These are phyloP conservation scores for Quercus glauca DNA, from an alignment of 306 rosid genomes.

Conservation along the genomic window DNA sequence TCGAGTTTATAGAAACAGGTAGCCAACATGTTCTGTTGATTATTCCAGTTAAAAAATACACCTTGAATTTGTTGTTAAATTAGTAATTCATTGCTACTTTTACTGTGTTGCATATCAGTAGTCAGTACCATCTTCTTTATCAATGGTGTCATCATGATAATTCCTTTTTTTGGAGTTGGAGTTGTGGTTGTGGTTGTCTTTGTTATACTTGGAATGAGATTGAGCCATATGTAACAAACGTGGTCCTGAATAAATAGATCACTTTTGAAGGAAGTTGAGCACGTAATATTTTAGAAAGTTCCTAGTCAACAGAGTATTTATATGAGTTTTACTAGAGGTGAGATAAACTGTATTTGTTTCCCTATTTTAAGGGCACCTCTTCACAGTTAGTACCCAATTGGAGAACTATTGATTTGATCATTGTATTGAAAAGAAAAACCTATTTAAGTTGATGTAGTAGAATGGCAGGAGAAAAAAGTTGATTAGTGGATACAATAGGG, in stretches of 20 bases:
- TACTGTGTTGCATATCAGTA: neutral
- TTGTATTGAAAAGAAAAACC: no score
- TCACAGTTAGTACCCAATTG: no score
- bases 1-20: conserved; percentile 78
- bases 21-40: conserved; percentile 7
- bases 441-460: neutral
- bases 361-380: no score
- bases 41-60: neutral
- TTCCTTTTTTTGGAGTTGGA: neutral
- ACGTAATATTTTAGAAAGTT: no score
- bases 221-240: neutral
- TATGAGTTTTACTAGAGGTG: no score
- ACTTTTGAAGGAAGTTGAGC: neutral
- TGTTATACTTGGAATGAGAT: neutral
- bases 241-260: neutral
- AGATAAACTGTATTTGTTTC: no score
- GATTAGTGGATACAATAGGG: neutral
- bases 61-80: neutral
- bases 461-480: neutral
- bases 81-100: neutral
- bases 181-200: neutral
- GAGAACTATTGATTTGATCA: no score
- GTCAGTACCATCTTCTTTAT: neutral
- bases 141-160: neutral
- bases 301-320: no score